Evolutionary conservation across 768 basidiomycete species (phyloP), one percentile per base, ranked within the genome.

Genomic region (Cytidiella melzeri): DNA sequence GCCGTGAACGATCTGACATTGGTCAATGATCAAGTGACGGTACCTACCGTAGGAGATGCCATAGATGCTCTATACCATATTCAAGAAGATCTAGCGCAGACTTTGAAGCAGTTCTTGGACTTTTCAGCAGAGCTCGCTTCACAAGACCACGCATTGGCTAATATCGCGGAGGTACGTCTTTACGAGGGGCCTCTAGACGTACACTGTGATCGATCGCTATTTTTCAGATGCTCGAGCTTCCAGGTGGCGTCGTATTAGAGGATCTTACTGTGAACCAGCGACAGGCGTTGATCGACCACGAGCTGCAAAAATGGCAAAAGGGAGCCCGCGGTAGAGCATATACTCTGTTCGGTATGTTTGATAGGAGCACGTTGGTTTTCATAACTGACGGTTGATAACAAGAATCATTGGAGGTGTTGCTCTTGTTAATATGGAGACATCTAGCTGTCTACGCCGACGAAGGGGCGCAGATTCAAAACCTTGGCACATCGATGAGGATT

Each of bases 371-470:
- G 20, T 23, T 9, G 19, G n/a, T n/a, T 26, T 6, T 19, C 42
- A 51, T 47, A 25, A 20, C 11, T 30, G 13, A 19, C 23, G 15
- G 34, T n/a, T 7, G 21, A 12, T 20, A 19, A 26, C 55, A 87
- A n/a, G 87, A 76, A 48, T 78, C 83, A 13, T 67, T 81, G 43
- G 92, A 94, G 65, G 85, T 92, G 79, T 63, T 87, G 4, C 71
- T 93, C 7, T 71, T 93, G 15, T 72, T 93, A 18, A 68, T 91
- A 9, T 92, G 87, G 85, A 75, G 89, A 13, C 92, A 94, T 58
- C 60, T 90, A 24, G 73, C 77, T 12, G 81, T 82, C 60, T 93
- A 86, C 64, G 63, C 73, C 28, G 27, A 45, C 10, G 71, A 75
- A 46, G 64, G 73, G 34, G 41, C 46, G 12, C 70, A 74, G 45